Base-by-base conservation (phyloP, 345 rosid genomes). In the Excoecaria agallocha region DNA sequence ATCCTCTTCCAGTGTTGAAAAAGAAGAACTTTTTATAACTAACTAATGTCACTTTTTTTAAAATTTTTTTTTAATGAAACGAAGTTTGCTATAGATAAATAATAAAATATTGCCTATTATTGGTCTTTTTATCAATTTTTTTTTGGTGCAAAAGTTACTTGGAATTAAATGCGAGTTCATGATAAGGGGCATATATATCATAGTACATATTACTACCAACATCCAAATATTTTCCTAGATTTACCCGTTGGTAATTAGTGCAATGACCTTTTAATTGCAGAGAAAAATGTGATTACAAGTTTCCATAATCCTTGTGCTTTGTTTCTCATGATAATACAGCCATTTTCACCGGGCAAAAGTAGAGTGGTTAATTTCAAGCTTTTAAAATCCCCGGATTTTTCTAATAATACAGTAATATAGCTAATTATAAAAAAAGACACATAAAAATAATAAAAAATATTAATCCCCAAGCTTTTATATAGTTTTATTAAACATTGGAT, bases 241-340 rank as follows among this genome's bases (percentile, higher is more conserved):
- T 75, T 72, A 58, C 58, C 55, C 57, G 77, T 71, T 71, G 69
- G 35, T 35, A 43, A 52, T 20, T 49, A 38, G 39, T 70, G 15
- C 41, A 60, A 25, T 58, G 57, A 41, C 15, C 38, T 16, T 51
- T 37, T 50, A 51, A 43, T 54, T 39, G 45, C 78, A 69, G 75
- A n/a, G 58, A 8, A 37, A 55, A 55, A 55, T 5, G 7, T 77
- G 74, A 75, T 73, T 76, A 75, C 82, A 81, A 81, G 85, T 77
- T 82, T 76, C 81, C 77, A 78, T 54, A 56, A 55, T 55, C 43
- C 58, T 37, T 49, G 69, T 9, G 35, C 35, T 46, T 49, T 61
- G 74, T 64, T 82, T 76, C 73, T 20, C 48, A 43, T 30, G 57
- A 22, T 48, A 16, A 70, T 41, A 48, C 17, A 41, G 59, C 20